Evolutionary conservation across 495 filamentous ascomycete species (phyloP).

Genomic region (Neurospora hispaniola): DNA sequence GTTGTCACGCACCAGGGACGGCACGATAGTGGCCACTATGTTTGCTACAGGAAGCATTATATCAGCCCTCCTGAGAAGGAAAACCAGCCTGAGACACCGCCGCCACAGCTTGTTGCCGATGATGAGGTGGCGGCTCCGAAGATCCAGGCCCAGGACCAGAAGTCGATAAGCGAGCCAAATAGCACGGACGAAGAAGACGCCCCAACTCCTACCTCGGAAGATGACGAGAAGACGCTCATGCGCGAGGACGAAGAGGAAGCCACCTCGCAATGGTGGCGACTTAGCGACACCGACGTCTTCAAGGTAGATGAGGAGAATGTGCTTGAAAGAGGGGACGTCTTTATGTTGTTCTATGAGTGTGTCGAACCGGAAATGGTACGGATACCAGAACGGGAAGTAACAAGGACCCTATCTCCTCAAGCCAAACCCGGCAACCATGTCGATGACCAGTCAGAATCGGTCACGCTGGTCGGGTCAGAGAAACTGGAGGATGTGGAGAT

Average conservation of each 20-base stretch:
- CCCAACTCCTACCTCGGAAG: background rate
- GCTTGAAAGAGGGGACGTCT: constrained; percentile 70
- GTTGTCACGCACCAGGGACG: constrained; percentile 82
- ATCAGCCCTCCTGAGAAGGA: background rate
- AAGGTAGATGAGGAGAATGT: constrained; percentile 64
- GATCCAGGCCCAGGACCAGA: background rate
- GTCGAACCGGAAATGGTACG: constrained; percentile 31
- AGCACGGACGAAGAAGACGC: background rate
- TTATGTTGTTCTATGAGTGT: constrained; percentile 94
- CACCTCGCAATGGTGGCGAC: constrained; percentile 56
- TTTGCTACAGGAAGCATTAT: constrained; percentile 67
- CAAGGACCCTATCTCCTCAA: background rate
- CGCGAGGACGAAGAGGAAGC: constrained; percentile 19
- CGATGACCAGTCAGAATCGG: background rate
- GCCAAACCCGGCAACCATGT: background rate
- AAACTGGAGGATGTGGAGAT: background rate
- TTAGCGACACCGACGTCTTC: constrained; percentile 77
- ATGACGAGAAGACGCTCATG: constrained; percentile 2
- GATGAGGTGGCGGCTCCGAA: background rate
- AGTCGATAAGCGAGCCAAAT: background rate
- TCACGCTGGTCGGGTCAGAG: background rate
- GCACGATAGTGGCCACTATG: constrained; percentile 94
- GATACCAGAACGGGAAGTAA: constrained; percentile 2
- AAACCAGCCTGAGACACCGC: background rate
- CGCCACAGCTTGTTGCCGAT: background rate